Base-by-base conservation (phyloP, 805 yeast genomes). In the Wickerhamiella occidentalis region DNA sequence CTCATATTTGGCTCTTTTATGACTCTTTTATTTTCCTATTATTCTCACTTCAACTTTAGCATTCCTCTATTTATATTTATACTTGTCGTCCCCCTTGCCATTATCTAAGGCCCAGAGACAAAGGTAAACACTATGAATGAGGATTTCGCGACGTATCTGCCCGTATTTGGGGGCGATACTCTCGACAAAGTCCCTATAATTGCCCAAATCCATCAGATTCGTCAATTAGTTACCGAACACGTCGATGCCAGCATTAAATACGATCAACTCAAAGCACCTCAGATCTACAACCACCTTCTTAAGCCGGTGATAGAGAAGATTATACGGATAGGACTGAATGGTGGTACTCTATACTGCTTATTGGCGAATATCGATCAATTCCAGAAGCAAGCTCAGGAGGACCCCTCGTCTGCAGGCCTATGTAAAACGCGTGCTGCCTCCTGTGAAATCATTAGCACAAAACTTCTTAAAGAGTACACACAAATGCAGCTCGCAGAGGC, bases 191-290 rank as follows among this genome's bases (percentile, higher is more conserved):
- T 36, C n/a, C 36, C 42, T 1, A 37, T 45, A n/a, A 33, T 37
- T 12, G 18, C 48, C 7, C 48, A 45, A 19, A 21, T 45, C 2
- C 48, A 45, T 23, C 48, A 37, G n/a, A 45, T 45, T 11, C 43
- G 48, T 17, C 48, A 68, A 45, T 61, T 70, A n/a, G 59, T 76
- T n/a, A 68, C 66, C 52, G 65, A 63, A 33, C 62, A 67, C 43
- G 73, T 76, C n/a, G 69, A 64, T 37, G 59, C 73, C 19, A 66
- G 73, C 51, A 62, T 76, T 54, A 72, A 70, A 50, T 72, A 73
- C 52, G 78, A 75, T 50, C 79, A 74, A 58, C 59, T 75, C 48
- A 68, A 69, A 51, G 62, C 75, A 3, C 79, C 79, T 1, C 79
- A 75, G 58, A 67, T 73, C n/a, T 67, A 74, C 46, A 53, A 72